Evolutionary conservation across 176 grass and related monocot genomes (phyloP), one percentile per base, ranked within the genome.

Genomic region (Lolium rigidum): DNA sequence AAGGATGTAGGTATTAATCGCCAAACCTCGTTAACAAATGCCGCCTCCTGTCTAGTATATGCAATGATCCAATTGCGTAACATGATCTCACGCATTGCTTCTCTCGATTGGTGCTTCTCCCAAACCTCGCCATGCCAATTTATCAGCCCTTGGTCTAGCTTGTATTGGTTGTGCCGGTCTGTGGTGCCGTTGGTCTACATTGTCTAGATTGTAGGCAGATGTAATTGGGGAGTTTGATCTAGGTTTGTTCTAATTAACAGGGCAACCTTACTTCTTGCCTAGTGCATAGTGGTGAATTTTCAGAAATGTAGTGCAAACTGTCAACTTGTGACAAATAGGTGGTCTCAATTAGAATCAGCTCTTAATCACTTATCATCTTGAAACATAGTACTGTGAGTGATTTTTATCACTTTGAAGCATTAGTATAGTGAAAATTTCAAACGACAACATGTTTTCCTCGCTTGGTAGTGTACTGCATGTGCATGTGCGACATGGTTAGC

Each of bases 241-340:
- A 35, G 31, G 2, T 35, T 35, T 35, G 1, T 35, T 35, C 31
- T 35, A 35, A 35, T 35, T 35, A 35, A 35, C 31, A 35, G 31
- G 31, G 31, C 31, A 35, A 35, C 31, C 31, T 35, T 35, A 35
- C 31, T 35, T 35, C 2, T 35, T 35, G 31, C 31, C 31, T 35
- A 43, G 41, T 7, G 51, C 38, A 41, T 21, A n/a, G 18, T 71
- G 18, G 68, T 44, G 18, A 44, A 71, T 21, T 71, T 71, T 71
- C 38, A 22, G 31, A 72, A 72, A 22, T 46, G 10, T n/a, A 44
- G 10, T 21, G 39, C 18, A 46, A 22, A 5, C 10, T 22, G 69
- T 72, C 69, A 71, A 44, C 39, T 69, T 39, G 65, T 69, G 65
- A 39, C 68, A 71, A 71, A 71, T 71, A 21, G 18, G 68, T 46